These are phyloP conservation scores for Piloderma croceum DNA, from an alignment of 768 basidiomycete species.

Conservation along the genomic window DNA sequence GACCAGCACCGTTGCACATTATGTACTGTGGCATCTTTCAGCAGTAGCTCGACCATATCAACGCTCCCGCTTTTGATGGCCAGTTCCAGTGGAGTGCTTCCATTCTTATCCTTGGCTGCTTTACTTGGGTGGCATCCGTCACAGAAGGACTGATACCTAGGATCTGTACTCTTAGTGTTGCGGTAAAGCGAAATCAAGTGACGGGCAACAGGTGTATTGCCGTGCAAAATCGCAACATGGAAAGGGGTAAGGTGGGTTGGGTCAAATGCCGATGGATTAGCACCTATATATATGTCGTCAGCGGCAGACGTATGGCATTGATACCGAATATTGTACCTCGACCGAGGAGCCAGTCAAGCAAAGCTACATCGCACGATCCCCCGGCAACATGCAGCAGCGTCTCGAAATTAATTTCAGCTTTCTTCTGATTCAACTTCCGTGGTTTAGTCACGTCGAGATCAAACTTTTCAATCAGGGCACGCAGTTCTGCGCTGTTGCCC, in stretches of 20 bases:
- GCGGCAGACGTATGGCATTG: neutral
- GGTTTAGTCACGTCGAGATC: constrained; percentile 29
- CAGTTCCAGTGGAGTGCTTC: neutral
- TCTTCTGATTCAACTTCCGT: constrained; percentile 16
- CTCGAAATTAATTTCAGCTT: constrained; percentile 11
- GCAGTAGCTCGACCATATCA: too few relatives aligned
- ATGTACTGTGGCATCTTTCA: neutral
- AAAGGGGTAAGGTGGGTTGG: neutral
- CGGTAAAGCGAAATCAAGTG: neutral
- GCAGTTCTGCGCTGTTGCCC: constrained; percentile 21
- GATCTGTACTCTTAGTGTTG: neutral
- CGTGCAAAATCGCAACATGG: neutral
- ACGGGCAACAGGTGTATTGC: neutral
- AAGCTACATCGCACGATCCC: constrained; percentile 24
- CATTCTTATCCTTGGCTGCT: constrained; percentile 20
- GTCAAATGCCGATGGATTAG: constrained; percentile 23
- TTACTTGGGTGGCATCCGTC: constrained; percentile 34
- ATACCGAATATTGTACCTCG: constrained; percentile 20
- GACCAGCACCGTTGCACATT: neutral
- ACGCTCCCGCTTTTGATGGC: neutral
- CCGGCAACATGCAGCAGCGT: constrained; percentile 34
- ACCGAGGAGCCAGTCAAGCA: constrained; percentile 31
- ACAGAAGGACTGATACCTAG: constrained; percentile 5
- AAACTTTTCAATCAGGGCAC: constrained; percentile 1
- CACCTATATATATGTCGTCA: constrained; percentile 19